Evolutionary conservation across 495 filamentous ascomycete species (phyloP), one percentile per base, ranked within the genome.

Genomic region (Aspergillus avenaceus): DNA sequence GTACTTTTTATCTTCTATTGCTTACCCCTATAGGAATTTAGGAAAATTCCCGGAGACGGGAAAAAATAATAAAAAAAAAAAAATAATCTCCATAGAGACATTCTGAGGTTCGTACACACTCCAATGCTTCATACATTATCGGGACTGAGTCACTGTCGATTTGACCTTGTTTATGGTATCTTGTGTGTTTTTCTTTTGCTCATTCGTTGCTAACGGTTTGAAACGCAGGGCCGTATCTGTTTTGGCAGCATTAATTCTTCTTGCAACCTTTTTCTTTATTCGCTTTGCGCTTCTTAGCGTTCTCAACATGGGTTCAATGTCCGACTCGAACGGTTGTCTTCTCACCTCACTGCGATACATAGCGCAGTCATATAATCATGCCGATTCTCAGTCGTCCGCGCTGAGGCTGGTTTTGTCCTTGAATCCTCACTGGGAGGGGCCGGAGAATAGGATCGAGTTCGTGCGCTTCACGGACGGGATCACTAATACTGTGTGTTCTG

Each of bases 401-500:
- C 72, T 88, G 43, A 78, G 81, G 31, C 82, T 97, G 28, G 82
- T 96, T 58, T 76, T 91, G 45, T 79, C 88, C 18, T 74, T 97
- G 29, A 81, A 84, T 38, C 95, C 90, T 6, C 81, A 92, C 58
- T 98, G 93, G 93, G 79, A 84, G 51, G 75, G 80, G 14, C 69
- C 78, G 1, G 81, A 77, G 43, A 90, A 88, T 47, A 82, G 84
- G n/a, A 79, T 98, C 52, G 87, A 91, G 63, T 89, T 97, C 58
- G 78, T 90, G 41, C 82, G 84, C 40, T 98, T 97, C 74, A 98
- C 88, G 23, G 93, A 98, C 63, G 93, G 93, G 56, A 98, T 98
- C 67, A 98, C 93, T 38, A 98, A 98, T 69, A 97, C 92, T 52
- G 84, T 87, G 69, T 53, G 82, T 82, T 57, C 41, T 40, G 19